Conservation (phyloP, 306 rosid genomes). For the Prunus armeniaca region DNA sequence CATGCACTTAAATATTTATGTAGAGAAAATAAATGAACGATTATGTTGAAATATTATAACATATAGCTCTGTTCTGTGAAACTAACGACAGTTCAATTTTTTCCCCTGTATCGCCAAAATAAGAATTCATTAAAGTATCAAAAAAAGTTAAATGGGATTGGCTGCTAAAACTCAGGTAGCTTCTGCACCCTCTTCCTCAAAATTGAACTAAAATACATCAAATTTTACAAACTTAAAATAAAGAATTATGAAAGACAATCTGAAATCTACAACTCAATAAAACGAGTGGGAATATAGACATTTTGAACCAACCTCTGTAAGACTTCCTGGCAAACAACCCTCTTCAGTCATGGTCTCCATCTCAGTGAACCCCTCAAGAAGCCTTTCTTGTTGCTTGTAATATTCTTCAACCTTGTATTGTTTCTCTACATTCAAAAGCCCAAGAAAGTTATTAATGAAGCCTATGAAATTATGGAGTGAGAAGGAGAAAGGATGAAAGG, state of each 20-base stretch:
- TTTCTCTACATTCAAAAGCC: constrained; percentile 40
- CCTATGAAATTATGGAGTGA: neutral
- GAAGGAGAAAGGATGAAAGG: neutral
- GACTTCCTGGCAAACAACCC: constrained; percentile 61
- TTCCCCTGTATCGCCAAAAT: neutral
- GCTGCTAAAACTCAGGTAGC: neutral
- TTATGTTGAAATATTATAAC: neutral
- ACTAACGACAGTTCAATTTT: neutral
- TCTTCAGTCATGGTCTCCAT: constrained; percentile 65
- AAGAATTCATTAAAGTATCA: no score
- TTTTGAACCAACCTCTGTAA: constrained; percentile 54
- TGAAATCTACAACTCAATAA: neutral
- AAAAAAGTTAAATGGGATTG: neutral
- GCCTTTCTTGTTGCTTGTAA: constrained; percentile 70
- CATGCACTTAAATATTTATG: neutral
- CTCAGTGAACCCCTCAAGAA: constrained; percentile 73
- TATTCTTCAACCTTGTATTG: constrained; percentile 57
- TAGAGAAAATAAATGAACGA: neutral
- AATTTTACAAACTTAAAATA: neutral
- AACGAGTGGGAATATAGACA: neutral
- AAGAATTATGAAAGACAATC: neutral
- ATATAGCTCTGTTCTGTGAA: neutral
- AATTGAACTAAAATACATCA: neutral
- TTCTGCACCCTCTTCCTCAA: neutral
- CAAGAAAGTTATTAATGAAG: neutral